These are phyloP conservation scores for Phytophthora cactorum DNA, from an alignment of 352 stramenopile genomes.

Conservation along the genomic window DNA sequence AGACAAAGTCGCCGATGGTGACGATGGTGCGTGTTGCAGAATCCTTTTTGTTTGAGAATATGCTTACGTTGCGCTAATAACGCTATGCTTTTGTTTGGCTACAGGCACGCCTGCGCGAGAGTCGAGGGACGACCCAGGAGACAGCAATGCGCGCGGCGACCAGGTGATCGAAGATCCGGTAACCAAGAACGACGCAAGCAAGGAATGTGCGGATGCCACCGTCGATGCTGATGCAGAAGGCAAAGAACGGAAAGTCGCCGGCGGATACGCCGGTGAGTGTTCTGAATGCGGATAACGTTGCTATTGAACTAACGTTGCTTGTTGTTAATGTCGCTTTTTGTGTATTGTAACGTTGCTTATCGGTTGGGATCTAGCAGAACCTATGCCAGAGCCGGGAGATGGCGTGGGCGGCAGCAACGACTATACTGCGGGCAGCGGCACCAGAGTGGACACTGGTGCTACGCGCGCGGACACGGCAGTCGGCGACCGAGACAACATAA, in stretches of 20 bases:
- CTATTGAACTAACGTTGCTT: neutral
- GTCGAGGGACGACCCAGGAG: neutral
- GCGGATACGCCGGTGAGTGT: neutral
- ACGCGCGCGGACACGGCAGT: neutral
- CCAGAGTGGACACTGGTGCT: neutral
- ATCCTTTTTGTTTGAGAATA: neutral
- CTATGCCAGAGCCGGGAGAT: neutral
- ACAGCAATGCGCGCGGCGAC: neutral
- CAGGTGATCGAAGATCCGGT: neutral
- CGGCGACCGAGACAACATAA: neutral
- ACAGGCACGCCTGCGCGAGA: neutral
- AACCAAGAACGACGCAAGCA: neutral
- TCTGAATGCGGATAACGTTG: neutral
- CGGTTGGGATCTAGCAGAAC: neutral
- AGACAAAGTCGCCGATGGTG: neutral
- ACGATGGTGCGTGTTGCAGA: neutral
- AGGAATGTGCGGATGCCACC: neutral
- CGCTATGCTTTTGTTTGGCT: neutral
- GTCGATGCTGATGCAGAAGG: too few species aligned
- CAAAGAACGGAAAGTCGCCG: too few species aligned
- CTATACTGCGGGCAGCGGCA: too few species aligned
- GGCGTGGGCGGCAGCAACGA: too few species aligned
- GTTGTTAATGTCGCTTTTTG: neutral
- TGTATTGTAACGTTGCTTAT: neutral
- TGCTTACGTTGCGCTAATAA: neutral